Conservation (phyloP, 768 basidiomycete genomes). For the Lentinula sp. region DNA sequence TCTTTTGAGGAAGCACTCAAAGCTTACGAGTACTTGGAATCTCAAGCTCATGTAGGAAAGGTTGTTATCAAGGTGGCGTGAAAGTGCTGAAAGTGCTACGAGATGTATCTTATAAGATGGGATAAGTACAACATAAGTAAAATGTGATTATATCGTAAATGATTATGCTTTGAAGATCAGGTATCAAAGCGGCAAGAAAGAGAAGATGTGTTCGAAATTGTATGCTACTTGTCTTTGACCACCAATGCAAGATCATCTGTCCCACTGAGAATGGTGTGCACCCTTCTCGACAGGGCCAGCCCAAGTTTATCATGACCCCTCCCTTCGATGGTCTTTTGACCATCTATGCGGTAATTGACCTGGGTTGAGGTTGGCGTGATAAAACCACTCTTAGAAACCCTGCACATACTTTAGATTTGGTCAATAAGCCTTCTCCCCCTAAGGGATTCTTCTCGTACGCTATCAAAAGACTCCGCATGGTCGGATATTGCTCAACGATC, state of each 20-base stretch:
- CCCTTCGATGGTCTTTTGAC: not conserved
- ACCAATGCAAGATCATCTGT: not conserved
- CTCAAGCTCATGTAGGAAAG: slow-evolving; percentile 47
- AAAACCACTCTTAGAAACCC: not conserved
- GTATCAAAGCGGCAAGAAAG: too few species aligned
- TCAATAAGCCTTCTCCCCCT: not conserved
- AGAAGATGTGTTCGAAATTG: too few species aligned
- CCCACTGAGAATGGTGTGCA: not conserved
- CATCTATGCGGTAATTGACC: not conserved
- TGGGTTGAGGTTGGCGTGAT: not conserved
- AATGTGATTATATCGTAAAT: too few species aligned
- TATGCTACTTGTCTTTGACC: not conserved
- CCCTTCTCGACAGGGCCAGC: not conserved
- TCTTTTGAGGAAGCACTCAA: slow-evolving; percentile 35
- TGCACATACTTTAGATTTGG: not conserved
- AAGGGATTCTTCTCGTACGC: not conserved
- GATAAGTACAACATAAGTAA: not conserved
- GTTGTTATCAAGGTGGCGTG: slow-evolving; percentile 34
- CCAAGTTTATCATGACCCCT: slow-evolving; percentile 1
- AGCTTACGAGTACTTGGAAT: slow-evolving; percentile 40
- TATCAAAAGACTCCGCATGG: not conserved
- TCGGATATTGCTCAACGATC: not conserved
- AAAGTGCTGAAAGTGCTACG: not conserved
- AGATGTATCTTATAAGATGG: too few species aligned
- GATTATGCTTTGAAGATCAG: too few species aligned